phyloP scores from a whole-genome alignment of 352 stramenopile genomes.

The Phytopythium cucurbitacearum region DNA sequence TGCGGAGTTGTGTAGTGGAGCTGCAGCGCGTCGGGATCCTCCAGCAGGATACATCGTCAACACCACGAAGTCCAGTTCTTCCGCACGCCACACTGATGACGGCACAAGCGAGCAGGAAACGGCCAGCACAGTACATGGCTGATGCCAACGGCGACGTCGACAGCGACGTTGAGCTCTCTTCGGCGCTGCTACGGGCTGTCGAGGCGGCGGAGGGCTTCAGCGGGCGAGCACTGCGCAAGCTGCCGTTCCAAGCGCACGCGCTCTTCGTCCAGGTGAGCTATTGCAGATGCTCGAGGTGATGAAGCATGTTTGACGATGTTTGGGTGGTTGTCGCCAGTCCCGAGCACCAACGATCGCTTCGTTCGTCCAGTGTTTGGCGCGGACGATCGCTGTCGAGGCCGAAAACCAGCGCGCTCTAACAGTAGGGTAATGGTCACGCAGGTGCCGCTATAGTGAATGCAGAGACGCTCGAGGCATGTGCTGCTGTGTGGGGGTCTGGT shows the following conservation, averaged over 20 bases:
- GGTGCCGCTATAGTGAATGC: no score
- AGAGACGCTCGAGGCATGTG: no score
- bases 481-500: no score
- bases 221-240: constrained; percentile 72
- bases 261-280: constrained; percentile 55
- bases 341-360: no score
- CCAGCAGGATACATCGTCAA: background rate
- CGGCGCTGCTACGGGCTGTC: constrained; percentile 30
- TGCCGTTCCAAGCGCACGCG: constrained; percentile 80
- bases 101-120: constrained; percentile 28
- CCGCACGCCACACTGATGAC: constrained; percentile 19
- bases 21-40: constrained; percentile 75
- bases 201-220: constrained; percentile 61
- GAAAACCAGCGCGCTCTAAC: no score
- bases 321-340: no score
- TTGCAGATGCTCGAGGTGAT: background rate
- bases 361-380: no score
- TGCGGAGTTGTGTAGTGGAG: constrained; percentile 80
- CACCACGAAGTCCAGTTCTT: constrained; percentile 10
- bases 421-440: no score
- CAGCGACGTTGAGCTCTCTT: constrained; percentile 24
- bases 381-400: no score
- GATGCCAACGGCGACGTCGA: background rate
- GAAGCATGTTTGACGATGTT: no score
- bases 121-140: background rate